Evolutionary conservation across 129 eudicot species (phyloP).

Genomic region (Flaveria trinervia): DNA sequence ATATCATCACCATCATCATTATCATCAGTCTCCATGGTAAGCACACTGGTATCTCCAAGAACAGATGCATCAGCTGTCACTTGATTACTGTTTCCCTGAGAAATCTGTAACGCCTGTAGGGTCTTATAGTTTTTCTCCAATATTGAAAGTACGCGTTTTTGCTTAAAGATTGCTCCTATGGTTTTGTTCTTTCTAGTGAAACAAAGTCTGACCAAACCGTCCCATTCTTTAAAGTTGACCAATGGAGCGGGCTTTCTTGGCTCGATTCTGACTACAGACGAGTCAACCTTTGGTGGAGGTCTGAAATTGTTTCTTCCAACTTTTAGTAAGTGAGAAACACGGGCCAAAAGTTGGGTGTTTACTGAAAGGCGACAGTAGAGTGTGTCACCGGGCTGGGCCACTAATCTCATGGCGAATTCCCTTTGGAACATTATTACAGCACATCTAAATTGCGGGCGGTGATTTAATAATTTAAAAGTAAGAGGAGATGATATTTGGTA

Average conservation of each 20-base stretch:
- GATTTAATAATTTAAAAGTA: constrained; percentile 65
- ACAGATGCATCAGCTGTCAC: constrained; percentile 50
- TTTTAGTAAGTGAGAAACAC: constrained; percentile 77
- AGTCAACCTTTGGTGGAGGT: constrained; percentile 95
- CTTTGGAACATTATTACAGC: constrained; percentile 90
- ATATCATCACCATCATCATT: constrained; percentile 44
- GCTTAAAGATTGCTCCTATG: constrained; percentile 65
- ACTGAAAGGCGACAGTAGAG: constrained; percentile 92
- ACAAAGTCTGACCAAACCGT: constrained; percentile 75
- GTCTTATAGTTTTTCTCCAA: constrained; percentile 85
- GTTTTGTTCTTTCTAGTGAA: constrained; percentile 83
- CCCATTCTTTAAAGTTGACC: constrained; percentile 86
- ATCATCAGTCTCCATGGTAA: constrained; percentile 47
- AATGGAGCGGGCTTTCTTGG: constrained; percentile 77
- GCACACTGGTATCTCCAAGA: constrained; percentile 51
- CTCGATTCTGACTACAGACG: constrained; percentile 88
- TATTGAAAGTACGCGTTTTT: constrained; percentile 53
- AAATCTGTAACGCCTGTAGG: constrained; percentile 60
- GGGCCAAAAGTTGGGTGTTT: constrained; percentile 76
- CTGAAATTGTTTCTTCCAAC: constrained; percentile 88
- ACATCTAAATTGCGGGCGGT: constrained; percentile 68
- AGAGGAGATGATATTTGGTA: constrained; percentile 93
- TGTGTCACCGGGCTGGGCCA: constrained; percentile 86
- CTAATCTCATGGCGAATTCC: constrained; percentile 94
- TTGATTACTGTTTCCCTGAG: constrained; percentile 38